Evolutionary conservation across 2,329 filamentous ascomycete species (phyloP).

Genomic region (Claviceps pazoutovae): DNA sequence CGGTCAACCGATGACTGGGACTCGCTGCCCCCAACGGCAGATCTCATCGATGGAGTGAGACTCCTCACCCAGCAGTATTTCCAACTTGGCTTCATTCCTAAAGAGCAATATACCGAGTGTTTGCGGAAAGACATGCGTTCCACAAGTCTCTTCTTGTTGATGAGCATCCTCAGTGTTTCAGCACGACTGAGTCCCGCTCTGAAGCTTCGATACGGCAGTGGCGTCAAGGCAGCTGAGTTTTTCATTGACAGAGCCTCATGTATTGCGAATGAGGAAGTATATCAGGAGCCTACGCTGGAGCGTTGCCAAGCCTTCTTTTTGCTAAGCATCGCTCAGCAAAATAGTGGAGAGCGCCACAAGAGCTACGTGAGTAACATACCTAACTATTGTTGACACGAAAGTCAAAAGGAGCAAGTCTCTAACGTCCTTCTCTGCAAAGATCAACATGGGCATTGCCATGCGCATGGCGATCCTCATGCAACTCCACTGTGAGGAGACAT

Average conservation of each 20-base stretch:
- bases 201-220: slow-evolving; percentile 33
- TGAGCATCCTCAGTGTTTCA: slow-evolving; percentile 42
- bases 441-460: slow-evolving; percentile 42
- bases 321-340: slow-evolving; percentile 44
- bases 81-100: slow-evolving; percentile 45
- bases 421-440: slow-evolving; percentile 17
- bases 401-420: not conserved
- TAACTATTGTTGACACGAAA: not conserved
- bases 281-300: slow-evolving; percentile 38
- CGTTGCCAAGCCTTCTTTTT: slow-evolving; percentile 45
- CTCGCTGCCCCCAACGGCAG: slow-evolving; percentile 31
- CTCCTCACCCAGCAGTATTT: slow-evolving; percentile 42
- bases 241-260: slow-evolving; percentile 37
- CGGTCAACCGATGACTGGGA: slow-evolving; percentile 30
- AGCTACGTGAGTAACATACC: slow-evolving; percentile 33
- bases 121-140: slow-evolving; percentile 32
- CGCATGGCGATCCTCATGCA: slow-evolving; percentile 41
- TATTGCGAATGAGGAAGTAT: slow-evolving; percentile 35
- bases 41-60: slow-evolving; percentile 37
- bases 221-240: slow-evolving; percentile 35
- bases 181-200: slow-evolving; percentile 38
- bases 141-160: slow-evolving; percentile 40
- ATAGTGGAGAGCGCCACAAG: slow-evolving; percentile 36
- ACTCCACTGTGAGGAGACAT: slow-evolving; percentile 42
- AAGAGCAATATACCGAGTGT: slow-evolving; percentile 32